Evolutionary conservation across 768 basidiomycete genomes (phyloP).

Genomic region (Pleurotus sapidus): DNA sequence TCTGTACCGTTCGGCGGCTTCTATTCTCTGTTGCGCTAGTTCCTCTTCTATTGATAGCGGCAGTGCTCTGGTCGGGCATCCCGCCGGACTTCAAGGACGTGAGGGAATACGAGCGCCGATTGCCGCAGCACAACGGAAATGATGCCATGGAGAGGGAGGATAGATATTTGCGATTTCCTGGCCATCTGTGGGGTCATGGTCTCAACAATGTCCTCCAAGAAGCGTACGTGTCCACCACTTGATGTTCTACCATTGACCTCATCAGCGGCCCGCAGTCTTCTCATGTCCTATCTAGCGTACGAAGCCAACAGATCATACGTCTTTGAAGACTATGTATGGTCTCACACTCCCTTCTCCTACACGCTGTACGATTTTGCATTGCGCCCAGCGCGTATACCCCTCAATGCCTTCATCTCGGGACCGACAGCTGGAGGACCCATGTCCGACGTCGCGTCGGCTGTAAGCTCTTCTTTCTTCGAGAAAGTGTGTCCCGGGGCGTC

Average conservation of each 20-base stretch:
- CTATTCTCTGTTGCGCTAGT: constrained; percentile 17
- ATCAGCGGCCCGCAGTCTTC: constrained; percentile 27
- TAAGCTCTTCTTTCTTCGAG: constrained; percentile 50
- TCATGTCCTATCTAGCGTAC: constrained; percentile 53
- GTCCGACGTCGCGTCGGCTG: constrained; percentile 25
- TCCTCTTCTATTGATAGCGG: constrained; percentile 21
- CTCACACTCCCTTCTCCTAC: constrained; percentile 49
- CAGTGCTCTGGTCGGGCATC: constrained; percentile 31
- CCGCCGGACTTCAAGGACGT: constrained; percentile 37
- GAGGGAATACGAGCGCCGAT: constrained; percentile 27
- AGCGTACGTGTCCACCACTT: constrained; percentile 38
- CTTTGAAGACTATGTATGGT: constrained; percentile 65
- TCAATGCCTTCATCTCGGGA: constrained; percentile 58
- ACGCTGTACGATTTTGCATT: constrained; percentile 53
- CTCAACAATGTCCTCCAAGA: constrained; percentile 64
- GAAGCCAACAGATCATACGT: constrained; percentile 51
- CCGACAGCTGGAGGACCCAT: constrained; percentile 50
- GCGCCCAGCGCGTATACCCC: constrained; percentile 48
- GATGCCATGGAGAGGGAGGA: constrained; percentile 7
- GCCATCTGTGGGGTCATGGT: constrained; percentile 59
- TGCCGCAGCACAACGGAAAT: constrained; percentile 35
- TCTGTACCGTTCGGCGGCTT: constrained; percentile 25
- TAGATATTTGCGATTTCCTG: constrained; percentile 47
- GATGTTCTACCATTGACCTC: neutral
- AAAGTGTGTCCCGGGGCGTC: constrained; percentile 38